Evolutionary conservation across 306 rosid genomes (phyloP).

Genomic region (Vachellia collinsii): DNA sequence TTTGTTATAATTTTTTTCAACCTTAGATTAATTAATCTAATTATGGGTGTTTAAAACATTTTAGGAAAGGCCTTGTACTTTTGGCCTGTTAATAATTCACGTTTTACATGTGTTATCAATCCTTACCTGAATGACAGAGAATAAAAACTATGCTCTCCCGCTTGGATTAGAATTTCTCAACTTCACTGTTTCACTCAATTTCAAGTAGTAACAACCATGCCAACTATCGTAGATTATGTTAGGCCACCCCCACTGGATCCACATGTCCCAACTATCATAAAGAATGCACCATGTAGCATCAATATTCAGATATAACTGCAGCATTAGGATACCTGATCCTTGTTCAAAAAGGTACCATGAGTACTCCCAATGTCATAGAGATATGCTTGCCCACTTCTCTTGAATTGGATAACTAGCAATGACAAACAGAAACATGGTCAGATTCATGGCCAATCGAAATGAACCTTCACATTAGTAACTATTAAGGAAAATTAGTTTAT

Average conservation of each 20-base stretch:
- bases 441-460: constrained; percentile 18
- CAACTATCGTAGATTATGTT: neutral
- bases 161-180: neutral
- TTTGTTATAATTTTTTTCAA: constrained; percentile 1
- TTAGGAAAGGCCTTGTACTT: neutral
- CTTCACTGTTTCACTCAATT: neutral
- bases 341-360: constrained; percentile 88
- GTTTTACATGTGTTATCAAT: neutral
- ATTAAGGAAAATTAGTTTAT: neutral
- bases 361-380: constrained; percentile 95
- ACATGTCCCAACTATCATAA: neutral
- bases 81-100: neutral
- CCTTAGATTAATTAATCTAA: constrained; percentile 20
- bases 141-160: neutral
- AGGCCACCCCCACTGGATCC: neutral
- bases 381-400: constrained; percentile 81
- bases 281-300: neutral
- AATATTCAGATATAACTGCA: constrained; percentile 25
- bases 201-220: neutral
- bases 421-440: constrained; percentile 35
- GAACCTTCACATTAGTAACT: constrained; percentile 6
- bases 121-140: neutral
- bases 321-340: constrained; percentile 67
- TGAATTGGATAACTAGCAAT: constrained; percentile 78
- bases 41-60: neutral